phyloP scores from a whole-genome alignment of 1,284 basidiomycete genomes.

The Boletus sp. region DNA sequence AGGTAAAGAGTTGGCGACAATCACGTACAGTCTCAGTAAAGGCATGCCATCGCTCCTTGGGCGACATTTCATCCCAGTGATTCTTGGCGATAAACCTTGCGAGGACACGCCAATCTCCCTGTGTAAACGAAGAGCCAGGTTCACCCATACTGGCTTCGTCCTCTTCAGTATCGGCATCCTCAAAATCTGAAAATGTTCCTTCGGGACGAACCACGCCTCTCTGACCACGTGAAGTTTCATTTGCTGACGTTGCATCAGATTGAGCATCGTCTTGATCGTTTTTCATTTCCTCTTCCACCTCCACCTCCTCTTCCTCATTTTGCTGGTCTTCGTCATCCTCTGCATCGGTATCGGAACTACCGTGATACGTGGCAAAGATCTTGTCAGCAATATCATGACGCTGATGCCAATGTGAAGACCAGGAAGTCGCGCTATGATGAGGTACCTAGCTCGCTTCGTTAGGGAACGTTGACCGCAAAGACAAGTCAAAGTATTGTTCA shows the following conservation, averaged over 20 bases:
- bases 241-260: slow-evolving; percentile 25
- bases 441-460: slow-evolving; percentile 44
- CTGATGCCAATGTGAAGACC: slow-evolving; percentile 58
- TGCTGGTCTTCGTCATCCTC: slow-evolving; percentile 35
- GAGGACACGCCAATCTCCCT: slow-evolving; percentile 54
- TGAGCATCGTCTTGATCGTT: slow-evolving; percentile 35
- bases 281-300: slow-evolving; percentile 34
- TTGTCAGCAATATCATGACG: slow-evolving; percentile 61
- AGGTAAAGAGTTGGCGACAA: not conserved
- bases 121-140: slow-evolving; percentile 45
- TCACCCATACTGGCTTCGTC: slow-evolving; percentile 53
- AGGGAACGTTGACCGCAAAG: slow-evolving; percentile 6
- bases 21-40: slow-evolving; percentile 47
- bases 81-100: slow-evolving; percentile 53
- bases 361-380: slow-evolving; percentile 47
- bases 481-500: not conserved
- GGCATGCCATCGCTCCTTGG: slow-evolving; percentile 48
- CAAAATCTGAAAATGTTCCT: slow-evolving; percentile 17
- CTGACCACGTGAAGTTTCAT: slow-evolving; percentile 7
- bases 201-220: slow-evolving; percentile 11
- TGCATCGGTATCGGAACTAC: slow-evolving; percentile 28
- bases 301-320: slow-evolving; percentile 33
- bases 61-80: slow-evolving; percentile 41
- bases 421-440: slow-evolving; percentile 54
- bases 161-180: slow-evolving; percentile 30